These are phyloP conservation scores for Curvularia hawaiiensis DNA, from an alignment of 2,329 filamentous ascomycete species.

Conservation along the genomic window DNA sequence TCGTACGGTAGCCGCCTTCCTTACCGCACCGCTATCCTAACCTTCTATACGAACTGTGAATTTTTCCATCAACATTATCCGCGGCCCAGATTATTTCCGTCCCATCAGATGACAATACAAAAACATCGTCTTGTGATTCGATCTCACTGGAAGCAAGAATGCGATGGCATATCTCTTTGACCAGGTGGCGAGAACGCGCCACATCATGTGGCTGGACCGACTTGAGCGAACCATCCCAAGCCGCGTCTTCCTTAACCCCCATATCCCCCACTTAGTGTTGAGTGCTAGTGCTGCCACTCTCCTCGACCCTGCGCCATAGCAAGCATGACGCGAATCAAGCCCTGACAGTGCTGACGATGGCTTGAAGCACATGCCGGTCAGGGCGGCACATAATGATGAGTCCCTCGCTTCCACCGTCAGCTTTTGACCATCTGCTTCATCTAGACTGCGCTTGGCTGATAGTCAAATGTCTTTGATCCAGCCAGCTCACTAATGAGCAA, in stretches of 20 bases:
- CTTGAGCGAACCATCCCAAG: background rate
- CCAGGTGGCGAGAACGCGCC: background rate
- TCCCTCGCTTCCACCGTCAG: background rate
- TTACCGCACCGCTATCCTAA: background rate
- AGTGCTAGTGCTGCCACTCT: background rate
- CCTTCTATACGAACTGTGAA: background rate
- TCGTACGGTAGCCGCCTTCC: background rate
- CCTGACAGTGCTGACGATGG: background rate
- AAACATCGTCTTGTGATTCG: background rate
- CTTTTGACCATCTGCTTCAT: background rate
- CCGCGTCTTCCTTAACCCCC: background rate
- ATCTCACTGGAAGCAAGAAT: background rate
- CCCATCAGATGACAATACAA: background rate
- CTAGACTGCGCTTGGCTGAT: background rate
- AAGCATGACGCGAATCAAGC: background rate
- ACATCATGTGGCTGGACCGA: background rate
- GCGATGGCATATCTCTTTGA: background rate
- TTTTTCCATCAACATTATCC: background rate
- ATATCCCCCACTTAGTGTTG: background rate
- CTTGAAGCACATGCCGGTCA: background rate
- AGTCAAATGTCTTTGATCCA: background rate
- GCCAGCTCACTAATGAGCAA: background rate
- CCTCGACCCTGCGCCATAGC: background rate
- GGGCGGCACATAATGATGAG: background rate
- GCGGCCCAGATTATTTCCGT: background rate